Conservation (phyloP, 306 rosid genomes). For the Dalbergia cochinchinensis region DNA sequence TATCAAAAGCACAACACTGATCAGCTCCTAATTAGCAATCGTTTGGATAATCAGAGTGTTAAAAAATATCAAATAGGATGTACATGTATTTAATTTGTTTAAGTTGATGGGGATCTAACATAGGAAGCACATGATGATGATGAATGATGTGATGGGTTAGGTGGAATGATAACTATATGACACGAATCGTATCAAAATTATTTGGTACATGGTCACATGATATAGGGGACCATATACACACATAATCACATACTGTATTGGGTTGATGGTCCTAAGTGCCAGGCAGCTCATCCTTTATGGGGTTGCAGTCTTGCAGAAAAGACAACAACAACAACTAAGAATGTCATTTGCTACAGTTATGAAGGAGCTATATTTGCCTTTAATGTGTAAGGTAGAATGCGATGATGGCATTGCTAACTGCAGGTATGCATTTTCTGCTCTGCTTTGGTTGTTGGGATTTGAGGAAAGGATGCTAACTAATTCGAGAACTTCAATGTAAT, state of each 20-base stretch:
- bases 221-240: conserved; percentile 70
- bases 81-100: background rate
- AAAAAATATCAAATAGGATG: background rate
- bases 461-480: conserved; percentile 33
- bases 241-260: conserved; percentile 42
- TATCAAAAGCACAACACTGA: conserved; percentile 20
- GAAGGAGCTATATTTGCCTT: conserved; percentile 33
- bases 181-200: conserved; percentile 50
- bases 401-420: conserved; percentile 36
- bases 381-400: conserved; percentile 35
- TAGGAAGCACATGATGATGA: conserved; percentile 62
- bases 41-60: conserved; percentile 2
- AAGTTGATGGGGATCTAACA: conserved; percentile 59
- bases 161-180: conserved; percentile 67
- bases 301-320: conserved; percentile 49
- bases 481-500: conserved; percentile 17
- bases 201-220: conserved; percentile 55
- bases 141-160: conserved; percentile 64
- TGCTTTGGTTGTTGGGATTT: conserved; percentile 39
- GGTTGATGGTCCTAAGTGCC: conserved; percentile 49
- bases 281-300: conserved; percentile 42
- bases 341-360: conserved; percentile 34
- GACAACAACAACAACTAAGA: conserved; percentile 47
- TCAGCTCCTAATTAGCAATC: conserved; percentile 19
- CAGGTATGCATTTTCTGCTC: conserved; percentile 34